Evolutionary conservation across 1,284 basidiomycete genomes (phyloP).

Genomic region (Cutaneotrichosporon cutaneum): DNA sequence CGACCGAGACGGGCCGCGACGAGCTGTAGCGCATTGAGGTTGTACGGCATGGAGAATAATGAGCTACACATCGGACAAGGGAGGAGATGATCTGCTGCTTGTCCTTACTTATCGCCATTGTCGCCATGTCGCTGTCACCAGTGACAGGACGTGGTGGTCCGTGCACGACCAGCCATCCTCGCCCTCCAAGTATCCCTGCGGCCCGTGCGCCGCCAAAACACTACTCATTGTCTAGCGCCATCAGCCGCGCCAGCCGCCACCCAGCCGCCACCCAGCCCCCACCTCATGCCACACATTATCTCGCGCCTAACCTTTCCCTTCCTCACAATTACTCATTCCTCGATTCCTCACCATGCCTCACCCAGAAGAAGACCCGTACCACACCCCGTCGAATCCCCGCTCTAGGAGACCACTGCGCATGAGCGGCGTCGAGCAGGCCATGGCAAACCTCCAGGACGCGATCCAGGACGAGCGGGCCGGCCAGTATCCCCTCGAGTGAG

Average conservation of each 20-base stretch:
- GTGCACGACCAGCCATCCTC: conserved; percentile 1
- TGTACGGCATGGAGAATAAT: too few species aligned
- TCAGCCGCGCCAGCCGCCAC: too few species aligned
- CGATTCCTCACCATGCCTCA: neutral
- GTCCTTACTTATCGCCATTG: too few species aligned
- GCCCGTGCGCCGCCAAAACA: neutral
- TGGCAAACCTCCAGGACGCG: neutral
- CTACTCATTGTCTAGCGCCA: too few species aligned
- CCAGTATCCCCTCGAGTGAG: neutral
- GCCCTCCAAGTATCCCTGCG: neutral
- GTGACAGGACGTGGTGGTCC: neutral
- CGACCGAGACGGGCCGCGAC: conserved; percentile 16
- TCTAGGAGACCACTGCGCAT: neutral
- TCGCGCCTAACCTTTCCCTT: neutral
- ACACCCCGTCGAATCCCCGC: neutral
- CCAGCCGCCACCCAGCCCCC: neutral
- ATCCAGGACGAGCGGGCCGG: neutral
- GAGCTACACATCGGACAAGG: too few species aligned
- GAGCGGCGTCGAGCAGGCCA: neutral
- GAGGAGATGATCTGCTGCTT: too few species aligned
- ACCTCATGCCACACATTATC: neutral
- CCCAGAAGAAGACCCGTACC: neutral
- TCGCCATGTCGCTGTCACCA: too few species aligned
- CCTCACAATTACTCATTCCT: neutral
- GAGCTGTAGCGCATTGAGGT: conserved; percentile 15